Conservation (phyloP, 139 green algal species). For the Tetradesmus lagerheimii region DNA sequence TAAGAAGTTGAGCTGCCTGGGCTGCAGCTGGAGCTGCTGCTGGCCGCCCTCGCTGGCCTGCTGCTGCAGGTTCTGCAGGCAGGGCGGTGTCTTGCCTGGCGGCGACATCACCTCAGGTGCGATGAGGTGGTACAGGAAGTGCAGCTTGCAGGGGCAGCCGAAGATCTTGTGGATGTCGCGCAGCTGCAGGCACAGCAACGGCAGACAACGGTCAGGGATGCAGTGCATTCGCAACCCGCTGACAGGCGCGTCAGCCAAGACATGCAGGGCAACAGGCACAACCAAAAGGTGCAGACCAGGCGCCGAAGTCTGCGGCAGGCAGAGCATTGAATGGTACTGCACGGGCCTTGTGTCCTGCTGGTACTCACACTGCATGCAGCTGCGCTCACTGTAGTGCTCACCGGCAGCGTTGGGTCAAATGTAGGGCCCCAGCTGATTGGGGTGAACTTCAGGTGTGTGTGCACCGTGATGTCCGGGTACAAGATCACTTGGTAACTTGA, state of each 20-base stretch:
- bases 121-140: slow-evolving; percentile 29
- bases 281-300: not conserved
- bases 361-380: too few species aligned
- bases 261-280: too few species aligned
- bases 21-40: slow-evolving; percentile 13
- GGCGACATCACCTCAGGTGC: slow-evolving; percentile 18
- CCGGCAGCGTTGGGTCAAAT: slow-evolving; percentile 22
- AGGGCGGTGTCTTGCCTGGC: not conserved
- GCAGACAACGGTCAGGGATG: not conserved
- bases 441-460: slow-evolving; percentile 26
- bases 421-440: slow-evolving; percentile 31
- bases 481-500: slow-evolving; percentile 19
- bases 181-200: slow-evolving; percentile 9
- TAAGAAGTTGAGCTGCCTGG: not conserved
- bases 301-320: too few species aligned
- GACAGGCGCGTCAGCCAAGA: too few species aligned
- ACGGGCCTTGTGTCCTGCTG: not conserved
- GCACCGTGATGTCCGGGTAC: slow-evolving; percentile 11
- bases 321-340: not conserved
- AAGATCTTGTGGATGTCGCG: slow-evolving; percentile 18
- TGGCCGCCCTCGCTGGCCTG: not conserved
- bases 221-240: not conserved
- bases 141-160: slow-evolving; percentile 18
- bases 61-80: not conserved
- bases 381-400: not conserved